These are phyloP conservation scores for Lizonia empirigonia DNA, from an alignment of 2,329 filamentous ascomycete genomes.

Conservation along the genomic window DNA sequence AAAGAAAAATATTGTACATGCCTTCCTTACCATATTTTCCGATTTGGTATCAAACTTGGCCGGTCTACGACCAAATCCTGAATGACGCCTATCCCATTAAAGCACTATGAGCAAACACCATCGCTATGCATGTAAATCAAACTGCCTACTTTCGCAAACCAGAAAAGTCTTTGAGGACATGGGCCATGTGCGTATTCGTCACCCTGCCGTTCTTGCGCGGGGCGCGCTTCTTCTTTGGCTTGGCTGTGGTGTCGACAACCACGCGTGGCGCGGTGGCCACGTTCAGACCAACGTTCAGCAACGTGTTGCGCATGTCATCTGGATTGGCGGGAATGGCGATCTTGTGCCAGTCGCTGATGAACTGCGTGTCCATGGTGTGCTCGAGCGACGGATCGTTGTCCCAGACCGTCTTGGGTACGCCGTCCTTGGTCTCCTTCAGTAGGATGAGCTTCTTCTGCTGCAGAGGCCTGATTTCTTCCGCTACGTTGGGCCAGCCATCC, in stretches of 20 bases:
- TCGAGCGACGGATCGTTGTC: conserved; percentile 80
- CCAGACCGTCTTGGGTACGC: conserved; percentile 81
- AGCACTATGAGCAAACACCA: conserved; percentile 31
- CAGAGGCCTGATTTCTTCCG: conserved; percentile 76
- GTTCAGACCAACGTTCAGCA: conserved; percentile 78
- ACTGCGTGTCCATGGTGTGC: conserved; percentile 79
- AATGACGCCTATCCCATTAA: neutral
- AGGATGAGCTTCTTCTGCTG: conserved; percentile 80
- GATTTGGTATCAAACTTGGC: conserved; percentile 12
- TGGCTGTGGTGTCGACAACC: conserved; percentile 59
- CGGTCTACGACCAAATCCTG: neutral
- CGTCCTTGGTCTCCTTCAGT: conserved; percentile 89
- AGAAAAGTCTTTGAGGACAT: conserved; percentile 76
- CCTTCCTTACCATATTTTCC: neutral
- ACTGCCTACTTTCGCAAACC: conserved; percentile 48
- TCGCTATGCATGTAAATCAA: conserved; percentile 36
- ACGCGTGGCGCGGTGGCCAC: conserved; percentile 82
- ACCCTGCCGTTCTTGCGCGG: conserved; percentile 76
- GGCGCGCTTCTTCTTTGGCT: conserved; percentile 77
- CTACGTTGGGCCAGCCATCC: conserved; percentile 90
- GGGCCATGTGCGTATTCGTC: conserved; percentile 86
- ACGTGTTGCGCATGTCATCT: conserved; percentile 76
- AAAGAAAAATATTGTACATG: neutral
- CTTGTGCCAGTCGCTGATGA: conserved; percentile 81
- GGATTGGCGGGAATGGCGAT: conserved; percentile 73